These are phyloP conservation scores for Stenogyne calaminthoides DNA, from an alignment of 305 asterid genomes.

Conservation along the genomic window DNA sequence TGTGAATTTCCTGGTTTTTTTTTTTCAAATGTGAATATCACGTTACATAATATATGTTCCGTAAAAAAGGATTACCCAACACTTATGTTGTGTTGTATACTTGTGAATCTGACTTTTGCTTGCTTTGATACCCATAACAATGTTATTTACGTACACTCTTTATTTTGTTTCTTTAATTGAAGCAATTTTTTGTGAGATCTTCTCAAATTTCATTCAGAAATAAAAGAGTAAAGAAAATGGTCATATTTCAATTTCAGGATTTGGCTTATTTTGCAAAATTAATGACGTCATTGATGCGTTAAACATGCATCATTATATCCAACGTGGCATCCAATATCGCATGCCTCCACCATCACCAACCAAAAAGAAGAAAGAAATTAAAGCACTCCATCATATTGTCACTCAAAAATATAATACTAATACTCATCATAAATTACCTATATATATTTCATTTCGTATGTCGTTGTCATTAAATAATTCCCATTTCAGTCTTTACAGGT, in stretches of 20 bases:
- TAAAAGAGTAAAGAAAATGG: too few relatives aligned
- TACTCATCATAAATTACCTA: neutral
- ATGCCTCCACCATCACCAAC: constrained; percentile 20
- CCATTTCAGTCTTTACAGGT: neutral
- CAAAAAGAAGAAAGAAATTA: neutral
- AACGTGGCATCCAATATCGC: constrained; percentile 34
- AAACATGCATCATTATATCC: constrained; percentile 29
- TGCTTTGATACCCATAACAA: neutral
- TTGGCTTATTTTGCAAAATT: neutral
- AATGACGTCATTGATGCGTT: constrained; percentile 28
- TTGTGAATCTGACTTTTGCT: neutral
- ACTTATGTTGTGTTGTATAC: neutral
- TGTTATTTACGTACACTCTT: too few relatives aligned
- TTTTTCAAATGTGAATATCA: neutral
- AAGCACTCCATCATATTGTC: constrained; percentile 33
- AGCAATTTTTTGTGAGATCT: too few relatives aligned
- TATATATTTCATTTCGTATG: neutral
- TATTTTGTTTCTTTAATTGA: too few relatives aligned
- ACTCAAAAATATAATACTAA: neutral
- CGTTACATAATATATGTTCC: neutral
- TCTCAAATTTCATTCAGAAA: too few relatives aligned
- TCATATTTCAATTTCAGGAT: neutral
- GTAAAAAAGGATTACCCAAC: neutral
- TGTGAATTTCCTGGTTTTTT: neutral
- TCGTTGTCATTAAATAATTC: neutral